Conservation (phyloP, 805 yeast genomes). For the Cyberlindnera lachancei region DNA sequence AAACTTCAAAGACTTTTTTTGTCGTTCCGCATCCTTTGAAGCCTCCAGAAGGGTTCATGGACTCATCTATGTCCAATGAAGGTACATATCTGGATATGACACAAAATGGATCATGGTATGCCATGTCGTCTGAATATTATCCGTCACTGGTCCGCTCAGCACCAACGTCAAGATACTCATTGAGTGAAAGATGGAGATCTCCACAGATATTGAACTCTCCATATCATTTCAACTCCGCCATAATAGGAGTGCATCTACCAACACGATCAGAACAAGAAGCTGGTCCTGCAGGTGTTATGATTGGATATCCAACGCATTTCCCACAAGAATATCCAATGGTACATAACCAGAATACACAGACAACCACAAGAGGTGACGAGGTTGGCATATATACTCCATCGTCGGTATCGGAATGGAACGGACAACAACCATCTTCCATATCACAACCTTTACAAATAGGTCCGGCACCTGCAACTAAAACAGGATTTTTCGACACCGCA, state of each 20-base stretch:
- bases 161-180: conserved; percentile 55
- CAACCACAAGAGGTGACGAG: conserved; percentile 12
- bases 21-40: conserved; percentile 63
- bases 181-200: conserved; percentile 36
- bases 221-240: conserved; percentile 33
- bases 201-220: conserved; percentile 30
- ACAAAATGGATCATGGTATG: conserved; percentile 68
- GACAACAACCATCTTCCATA: conserved; percentile 14
- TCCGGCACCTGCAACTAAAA: conserved; percentile 13
- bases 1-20: conserved; percentile 34
- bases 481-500: conserved; percentile 15
- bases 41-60: conserved; percentile 19
- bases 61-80: conserved; percentile 20
- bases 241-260: conserved; percentile 43
- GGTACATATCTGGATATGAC: conserved; percentile 67
- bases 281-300: conserved; percentile 7
- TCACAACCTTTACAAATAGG: conserved; percentile 21
- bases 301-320: conserved; percentile 17
- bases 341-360: conserved; percentile 7
- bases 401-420: conserved; percentile 13
- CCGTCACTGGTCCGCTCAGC: conserved; percentile 81
- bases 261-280: conserved; percentile 5
- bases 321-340: conserved; percentile 12
- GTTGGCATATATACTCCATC: conserved; percentile 10
- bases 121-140: conserved; percentile 68